These are phyloP conservation scores for Solanum verrucosum DNA, from an alignment of 257 asterid genomes.

Conservation along the genomic window DNA sequence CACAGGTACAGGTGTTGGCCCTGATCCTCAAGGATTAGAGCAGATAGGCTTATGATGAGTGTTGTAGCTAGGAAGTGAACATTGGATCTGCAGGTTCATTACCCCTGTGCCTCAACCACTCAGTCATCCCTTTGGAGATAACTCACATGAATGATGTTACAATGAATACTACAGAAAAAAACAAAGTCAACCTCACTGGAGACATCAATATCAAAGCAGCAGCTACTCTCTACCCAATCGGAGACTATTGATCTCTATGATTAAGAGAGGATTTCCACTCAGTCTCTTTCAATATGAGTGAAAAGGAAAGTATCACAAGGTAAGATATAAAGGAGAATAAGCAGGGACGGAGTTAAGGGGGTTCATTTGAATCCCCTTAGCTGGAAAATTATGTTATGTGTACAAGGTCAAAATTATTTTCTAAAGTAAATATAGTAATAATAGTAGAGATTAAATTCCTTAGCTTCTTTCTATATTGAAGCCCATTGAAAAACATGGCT, in stretches of 20 bases:
- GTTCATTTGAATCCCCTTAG: neutral
- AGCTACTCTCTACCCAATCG: neutral
- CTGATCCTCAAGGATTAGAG: neutral
- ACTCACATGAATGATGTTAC: neutral
- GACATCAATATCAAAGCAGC: neutral
- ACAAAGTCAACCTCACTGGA: neutral
- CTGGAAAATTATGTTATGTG: neutral
- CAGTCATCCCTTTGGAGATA: neutral
- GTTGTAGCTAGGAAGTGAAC: neutral
- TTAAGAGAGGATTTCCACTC: neutral
- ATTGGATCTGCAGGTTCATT: neutral
- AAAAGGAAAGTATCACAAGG: neutral
- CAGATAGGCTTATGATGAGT: neutral
- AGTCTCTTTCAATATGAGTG: neutral
- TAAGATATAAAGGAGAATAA: neutral
- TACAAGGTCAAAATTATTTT: neutral
- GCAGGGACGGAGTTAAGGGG: neutral
- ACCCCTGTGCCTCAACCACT: neutral
- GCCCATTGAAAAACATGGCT: neutral
- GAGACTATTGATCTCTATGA: neutral
- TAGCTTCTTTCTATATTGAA: neutral
- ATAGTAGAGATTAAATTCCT: neutral
- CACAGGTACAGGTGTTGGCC: neutral
- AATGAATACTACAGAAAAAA: neutral
- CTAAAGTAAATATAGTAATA: neutral